Evolutionary conservation across 2,329 filamentous ascomycete species (phyloP).

Genomic region (Neonectria magnoliae): DNA sequence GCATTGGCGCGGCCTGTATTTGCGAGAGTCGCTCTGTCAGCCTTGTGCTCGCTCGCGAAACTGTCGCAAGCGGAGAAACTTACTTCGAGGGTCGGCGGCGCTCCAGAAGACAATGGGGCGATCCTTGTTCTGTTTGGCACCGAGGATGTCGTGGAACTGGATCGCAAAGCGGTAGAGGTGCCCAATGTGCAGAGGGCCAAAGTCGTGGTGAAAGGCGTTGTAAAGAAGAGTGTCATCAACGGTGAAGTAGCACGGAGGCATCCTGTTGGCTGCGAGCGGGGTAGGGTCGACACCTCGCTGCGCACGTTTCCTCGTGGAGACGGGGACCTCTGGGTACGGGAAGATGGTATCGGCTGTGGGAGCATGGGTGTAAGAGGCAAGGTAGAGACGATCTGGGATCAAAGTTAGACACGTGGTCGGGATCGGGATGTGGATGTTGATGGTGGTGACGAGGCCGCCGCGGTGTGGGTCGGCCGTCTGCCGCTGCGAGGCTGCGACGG

Average conservation of each 20-base stretch:
- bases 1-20: conserved; percentile 84
- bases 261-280: conserved; percentile 41
- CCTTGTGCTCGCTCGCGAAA: conserved; percentile 4
- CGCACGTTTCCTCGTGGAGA: conserved; percentile 49
- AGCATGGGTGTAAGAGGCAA: conserved; percentile 87
- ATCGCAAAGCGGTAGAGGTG: conserved; percentile 97
- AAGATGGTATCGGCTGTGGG: conserved; percentile 86
- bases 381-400: conserved; percentile 85
- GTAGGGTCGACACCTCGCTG: conserved; percentile 66
- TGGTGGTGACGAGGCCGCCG: conserved; percentile 20
- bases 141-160: conserved; percentile 93
- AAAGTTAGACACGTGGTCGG: conserved; percentile 40
- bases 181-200: conserved; percentile 95
- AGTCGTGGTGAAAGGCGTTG: conserved; percentile 98
- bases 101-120: conserved; percentile 97
- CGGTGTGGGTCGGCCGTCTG: conserved; percentile 21
- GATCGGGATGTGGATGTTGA: conserved; percentile 22
- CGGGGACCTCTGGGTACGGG: conserved; percentile 81
- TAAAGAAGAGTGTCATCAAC: conserved; percentile 93
- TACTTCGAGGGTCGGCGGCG: conserved; percentile 88
- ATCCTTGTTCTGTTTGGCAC: conserved; percentile 88
- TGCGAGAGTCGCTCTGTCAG: conserved; percentile 24
- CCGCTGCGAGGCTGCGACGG: conserved; percentile 22
- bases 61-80: conserved; percentile 47
- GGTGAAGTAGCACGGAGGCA: conserved; percentile 90